Base-by-base conservation (phyloP, 768 basidiomycete species). In the Boletus subparvulus region DNA sequence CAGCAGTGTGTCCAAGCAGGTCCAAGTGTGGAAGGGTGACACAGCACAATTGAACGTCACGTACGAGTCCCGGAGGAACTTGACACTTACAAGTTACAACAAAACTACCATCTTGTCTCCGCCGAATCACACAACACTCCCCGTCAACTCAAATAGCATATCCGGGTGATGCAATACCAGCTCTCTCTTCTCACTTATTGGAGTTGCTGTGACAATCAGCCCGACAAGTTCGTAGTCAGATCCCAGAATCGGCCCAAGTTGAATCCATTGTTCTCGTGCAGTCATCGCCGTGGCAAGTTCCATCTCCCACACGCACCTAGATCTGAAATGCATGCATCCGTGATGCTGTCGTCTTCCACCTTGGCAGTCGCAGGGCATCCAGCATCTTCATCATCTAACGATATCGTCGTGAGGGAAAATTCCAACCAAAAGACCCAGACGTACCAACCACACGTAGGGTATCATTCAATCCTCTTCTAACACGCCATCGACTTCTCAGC, bases 1-100 rank as follows among this genome's bases (percentile, higher is more conserved):
- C 32, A 21, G 39, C 39, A 16, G 26, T 55, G 26, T 53, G 55
- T 44, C 54, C 52, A 33, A 24, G 55, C 36, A 55, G 30, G 42
- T 55, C 55, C 43, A 32, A 39, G 42, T 36, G 21, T 35, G 17
- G 28, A 11, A 14, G 24, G 17, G 35, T 19, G 32, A 33, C 40
- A 36, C 47, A 35, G 3, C 50, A 50, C 50, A 47, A 47, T 47
- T 24, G 50, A 51, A 21, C 41, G n/a, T 44, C 37, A 30, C 37
- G 33, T 35, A 28, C 28, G n/a, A 3, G 28, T 13, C 12, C 33
- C 17, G 37, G 17, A 17, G 16, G 16, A 17, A 17, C 17, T 17
- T 39, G 37, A 39, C 35, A 14, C 35, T 14, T 10, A 16, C 14
- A 32, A 32, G 39, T 14, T 10, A 16, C 14, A 32, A 32, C 50